A percentile compares a stretch with the other conserved stretches of the same genome.
Conservation (phyloP, 345 rosid species). For the Brassica carinata region DNA sequence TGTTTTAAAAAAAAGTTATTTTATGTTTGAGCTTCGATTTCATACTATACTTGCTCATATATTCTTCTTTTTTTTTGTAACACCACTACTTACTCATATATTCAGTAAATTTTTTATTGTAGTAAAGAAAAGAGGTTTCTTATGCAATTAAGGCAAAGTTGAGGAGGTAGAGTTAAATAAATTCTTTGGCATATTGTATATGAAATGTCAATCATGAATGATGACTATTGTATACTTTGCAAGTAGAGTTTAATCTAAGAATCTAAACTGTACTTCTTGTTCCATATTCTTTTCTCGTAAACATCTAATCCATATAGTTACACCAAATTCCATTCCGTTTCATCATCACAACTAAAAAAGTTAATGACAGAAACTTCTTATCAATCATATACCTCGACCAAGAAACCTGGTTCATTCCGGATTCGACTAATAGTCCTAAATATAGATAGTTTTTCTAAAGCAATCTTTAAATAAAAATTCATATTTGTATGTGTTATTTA, state of each 20-base stretch:
- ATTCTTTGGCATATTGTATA: slow-evolving; percentile 3
- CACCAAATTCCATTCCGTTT: slow-evolving; percentile 24
- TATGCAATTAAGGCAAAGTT: neutral
- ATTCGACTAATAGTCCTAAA: neutral
- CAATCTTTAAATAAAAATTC: neutral
- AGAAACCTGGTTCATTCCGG: neutral
- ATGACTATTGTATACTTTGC: neutral
- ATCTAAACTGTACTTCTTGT: slow-evolving; percentile 10
- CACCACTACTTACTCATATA: neutral
- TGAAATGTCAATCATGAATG: neutral
- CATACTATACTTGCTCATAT: neutral
- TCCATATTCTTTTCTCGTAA: slow-evolving; percentile 25
- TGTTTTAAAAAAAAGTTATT: too few species aligned
- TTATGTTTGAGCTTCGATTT: neutral
- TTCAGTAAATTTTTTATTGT: neutral
- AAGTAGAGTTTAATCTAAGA: slow-evolving; percentile 8
- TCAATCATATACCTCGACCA: neutral
- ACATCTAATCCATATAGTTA: slow-evolving; percentile 30
- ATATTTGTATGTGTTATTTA: neutral
- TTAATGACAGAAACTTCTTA: neutral
- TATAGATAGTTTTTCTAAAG: neutral
- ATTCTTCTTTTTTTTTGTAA: too few species aligned
- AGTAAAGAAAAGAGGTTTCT: neutral
- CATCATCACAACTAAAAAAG: neutral
- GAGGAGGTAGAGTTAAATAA: neutral